Percentiles rank a stretch among this genome's conserved stretches.
Conservation (phyloP, 495 filamentous ascomycete species). For the Talaromyces stipitatus region DNA sequence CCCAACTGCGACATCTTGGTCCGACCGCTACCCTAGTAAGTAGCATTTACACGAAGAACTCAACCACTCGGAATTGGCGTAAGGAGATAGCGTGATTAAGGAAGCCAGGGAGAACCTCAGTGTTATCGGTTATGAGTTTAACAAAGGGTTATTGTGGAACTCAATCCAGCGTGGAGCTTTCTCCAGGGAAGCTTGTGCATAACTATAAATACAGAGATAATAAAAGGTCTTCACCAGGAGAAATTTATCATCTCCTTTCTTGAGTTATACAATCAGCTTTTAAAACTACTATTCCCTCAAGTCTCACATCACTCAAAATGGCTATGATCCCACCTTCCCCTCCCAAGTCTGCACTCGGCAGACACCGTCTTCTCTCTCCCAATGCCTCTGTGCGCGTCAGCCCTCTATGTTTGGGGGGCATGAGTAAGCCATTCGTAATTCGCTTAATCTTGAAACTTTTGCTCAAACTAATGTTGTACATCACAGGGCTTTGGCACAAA, state of each 20-base stretch:
- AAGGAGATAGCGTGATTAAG: neutral
- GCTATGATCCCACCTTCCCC: slow-evolving; percentile 9
- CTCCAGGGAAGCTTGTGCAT: neutral
- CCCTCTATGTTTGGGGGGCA: slow-evolving; percentile 53
- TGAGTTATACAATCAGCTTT: no score
- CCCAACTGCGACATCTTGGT: no score
- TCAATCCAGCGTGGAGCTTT: neutral
- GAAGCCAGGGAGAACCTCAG: neutral
- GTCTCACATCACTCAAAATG: slow-evolving; percentile 9
- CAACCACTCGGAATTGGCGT: neutral
- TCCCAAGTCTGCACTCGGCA: slow-evolving; percentile 41
- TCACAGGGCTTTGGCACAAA: neutral
- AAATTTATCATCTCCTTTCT: neutral
- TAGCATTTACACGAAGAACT: neutral
- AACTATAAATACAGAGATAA: neutral
- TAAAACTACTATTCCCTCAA: no score
- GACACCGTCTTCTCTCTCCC: slow-evolving; percentile 53
- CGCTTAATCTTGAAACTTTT: no score
- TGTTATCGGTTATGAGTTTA: neutral
- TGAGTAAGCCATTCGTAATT: slow-evolving; percentile 32
- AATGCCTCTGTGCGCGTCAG: slow-evolving; percentile 49
- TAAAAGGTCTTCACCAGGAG: neutral
- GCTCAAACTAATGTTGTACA: no score
- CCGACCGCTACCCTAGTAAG: no score
- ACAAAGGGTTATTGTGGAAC: neutral